A percentile compares a stretch with the other conserved stretches of the same genome.
Conservation (phyloP, 345 rosid genomes). For the Camelina neglecta region DNA sequence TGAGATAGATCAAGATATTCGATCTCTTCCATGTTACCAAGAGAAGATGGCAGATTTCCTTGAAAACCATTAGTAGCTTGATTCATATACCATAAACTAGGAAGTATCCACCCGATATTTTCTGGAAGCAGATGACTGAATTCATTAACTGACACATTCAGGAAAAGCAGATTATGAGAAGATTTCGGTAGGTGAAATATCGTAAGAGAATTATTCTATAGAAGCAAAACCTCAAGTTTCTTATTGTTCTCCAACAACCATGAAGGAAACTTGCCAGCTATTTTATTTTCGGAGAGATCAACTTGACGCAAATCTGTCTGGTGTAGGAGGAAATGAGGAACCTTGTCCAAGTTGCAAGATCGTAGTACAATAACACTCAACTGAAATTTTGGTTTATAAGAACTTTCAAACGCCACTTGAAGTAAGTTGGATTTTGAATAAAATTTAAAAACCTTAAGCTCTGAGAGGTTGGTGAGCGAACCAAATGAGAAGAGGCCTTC, state of each 20-base stretch:
- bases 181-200: constrained; percentile 22
- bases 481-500: constrained; percentile 25
- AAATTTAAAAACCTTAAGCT: constrained; percentile 16
- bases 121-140: not conserved
- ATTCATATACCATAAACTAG: not conserved
- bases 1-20: constrained; percentile 1
- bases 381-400: constrained; percentile 22
- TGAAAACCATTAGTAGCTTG: not conserved
- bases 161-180: not conserved
- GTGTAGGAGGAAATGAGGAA: constrained; percentile 23
- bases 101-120: constrained; percentile 10
- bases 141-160: constrained; percentile 22
- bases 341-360: constrained; percentile 16
- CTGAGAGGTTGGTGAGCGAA: constrained; percentile 15
- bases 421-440: not conserved
- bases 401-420: not conserved
- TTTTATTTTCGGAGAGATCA: constrained; percentile 28
- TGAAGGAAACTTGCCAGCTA: constrained; percentile 18
- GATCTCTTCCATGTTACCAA: not conserved
- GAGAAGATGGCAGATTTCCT: constrained; percentile 11
- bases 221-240: constrained; percentile 4
- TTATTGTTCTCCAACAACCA: constrained; percentile 30
- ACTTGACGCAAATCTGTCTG: constrained; percentile 6
- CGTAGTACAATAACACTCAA: not conserved
- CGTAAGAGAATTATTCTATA: not conserved